These are phyloP conservation scores for Ascosphaera pollenicola DNA, from an alignment of 2,329 filamentous ascomycete genomes.

Conservation along the genomic window DNA sequence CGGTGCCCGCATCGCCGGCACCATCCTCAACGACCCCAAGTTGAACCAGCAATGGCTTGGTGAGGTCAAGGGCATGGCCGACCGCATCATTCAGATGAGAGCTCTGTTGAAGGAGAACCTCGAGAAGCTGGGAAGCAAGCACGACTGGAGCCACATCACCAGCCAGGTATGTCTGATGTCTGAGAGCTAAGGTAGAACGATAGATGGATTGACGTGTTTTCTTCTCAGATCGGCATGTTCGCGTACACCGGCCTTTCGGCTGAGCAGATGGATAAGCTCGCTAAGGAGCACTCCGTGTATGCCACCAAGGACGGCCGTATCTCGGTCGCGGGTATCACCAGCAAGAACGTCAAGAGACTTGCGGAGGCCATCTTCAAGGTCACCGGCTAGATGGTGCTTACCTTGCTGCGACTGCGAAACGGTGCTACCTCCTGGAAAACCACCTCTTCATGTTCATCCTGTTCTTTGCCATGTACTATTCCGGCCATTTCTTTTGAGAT, in stretches of 20 bases:
- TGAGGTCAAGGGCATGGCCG: conserved; percentile 97
- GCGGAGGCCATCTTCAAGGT: conserved; percentile 29
- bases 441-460: neutral
- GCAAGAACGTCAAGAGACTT: conserved; percentile 26
- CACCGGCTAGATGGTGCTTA: conserved; percentile 17
- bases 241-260: conserved; percentile 86
- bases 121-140: conserved; percentile 82
- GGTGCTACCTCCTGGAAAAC: no score
- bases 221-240: conserved; percentile 76
- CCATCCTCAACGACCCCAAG: conserved; percentile 67
- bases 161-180: conserved; percentile 33
- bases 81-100: conserved; percentile 98
- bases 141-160: conserved; percentile 98
- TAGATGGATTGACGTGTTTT: neutral
- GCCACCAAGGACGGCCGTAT: conserved; percentile 54
- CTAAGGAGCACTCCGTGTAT: conserved; percentile 94
- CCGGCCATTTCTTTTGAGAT: neutral
- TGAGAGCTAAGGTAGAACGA: neutral
- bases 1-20: conserved; percentile 78
- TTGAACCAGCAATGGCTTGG: conserved; percentile 87
- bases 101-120: conserved; percentile 85
- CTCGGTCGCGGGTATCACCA: conserved; percentile 27
- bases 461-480: conserved; percentile 1
- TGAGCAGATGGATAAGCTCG: conserved; percentile 76
- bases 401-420: no score